Evolutionary conservation across 1,284 basidiomycete genomes (phyloP).

Genomic region (Ganoderma sinense): DNA sequence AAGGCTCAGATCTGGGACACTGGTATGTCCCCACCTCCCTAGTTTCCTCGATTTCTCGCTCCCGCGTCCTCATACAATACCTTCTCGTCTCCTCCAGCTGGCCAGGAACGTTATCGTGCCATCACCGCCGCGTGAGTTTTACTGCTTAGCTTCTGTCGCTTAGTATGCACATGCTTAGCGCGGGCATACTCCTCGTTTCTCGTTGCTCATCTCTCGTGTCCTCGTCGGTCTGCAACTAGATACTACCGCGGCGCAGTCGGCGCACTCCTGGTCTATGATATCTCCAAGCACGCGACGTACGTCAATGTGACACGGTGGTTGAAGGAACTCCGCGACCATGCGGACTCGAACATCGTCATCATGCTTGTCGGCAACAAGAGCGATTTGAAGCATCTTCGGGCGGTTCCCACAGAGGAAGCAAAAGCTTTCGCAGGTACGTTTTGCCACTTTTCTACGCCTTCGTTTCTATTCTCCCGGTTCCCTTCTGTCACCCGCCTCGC

Average conservation of each 20-base stretch:
- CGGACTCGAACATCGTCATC: conserved; percentile 93
- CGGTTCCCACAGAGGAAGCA: conserved; percentile 95
- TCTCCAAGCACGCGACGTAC: conserved; percentile 95
- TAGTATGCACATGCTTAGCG: neutral
- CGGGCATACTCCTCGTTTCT: neutral
- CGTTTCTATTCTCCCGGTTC: neutral
- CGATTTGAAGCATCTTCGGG: conserved; percentile 96
- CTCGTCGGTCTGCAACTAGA: conserved; percentile 48
- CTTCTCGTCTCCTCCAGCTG: conserved; percentile 61
- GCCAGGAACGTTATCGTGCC: conserved; percentile 98
- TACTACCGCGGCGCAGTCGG: conserved; percentile 99
- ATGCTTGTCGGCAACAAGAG: conserved; percentile 98
- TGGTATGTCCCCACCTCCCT: conserved; percentile 54
- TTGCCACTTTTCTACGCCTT: neutral
- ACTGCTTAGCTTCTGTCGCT: neutral
- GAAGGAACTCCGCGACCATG: conserved; percentile 96
- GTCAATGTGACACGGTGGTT: conserved; percentile 97
- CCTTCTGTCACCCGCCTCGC: neutral
- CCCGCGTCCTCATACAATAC: neutral
- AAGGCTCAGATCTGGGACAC: conserved; percentile 99
- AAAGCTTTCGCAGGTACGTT: conserved; percentile 84
- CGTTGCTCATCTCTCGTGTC: neutral
- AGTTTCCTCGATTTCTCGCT: neutral
- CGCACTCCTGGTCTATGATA: conserved; percentile 92
- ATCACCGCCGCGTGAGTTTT: conserved; percentile 94